Conservation (phyloP, 805 yeast genomes). For the Scheffersomyces amazonensis region DNA sequence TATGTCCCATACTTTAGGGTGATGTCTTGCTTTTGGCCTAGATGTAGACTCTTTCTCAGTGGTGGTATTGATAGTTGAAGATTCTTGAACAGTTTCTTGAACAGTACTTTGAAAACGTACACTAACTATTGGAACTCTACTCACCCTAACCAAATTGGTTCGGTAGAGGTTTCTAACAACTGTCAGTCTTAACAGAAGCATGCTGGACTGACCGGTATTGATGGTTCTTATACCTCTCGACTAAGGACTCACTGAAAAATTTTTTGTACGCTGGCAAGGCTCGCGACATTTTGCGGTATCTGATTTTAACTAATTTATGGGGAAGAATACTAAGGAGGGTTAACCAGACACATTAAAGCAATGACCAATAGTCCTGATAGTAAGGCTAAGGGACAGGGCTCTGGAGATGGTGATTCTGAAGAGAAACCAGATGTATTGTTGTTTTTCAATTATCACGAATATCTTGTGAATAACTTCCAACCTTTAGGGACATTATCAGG, state of each 20-base stretch:
- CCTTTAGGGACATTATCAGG: neutral
- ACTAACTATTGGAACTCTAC: neutral
- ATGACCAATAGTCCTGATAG: neutral
- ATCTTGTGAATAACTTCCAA: constrained; percentile 17
- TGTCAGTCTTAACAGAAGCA: constrained; percentile 17
- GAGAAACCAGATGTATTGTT: constrained; percentile 7
- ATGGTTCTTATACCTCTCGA: too few relatives aligned
- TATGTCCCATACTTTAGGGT: constrained; percentile 31
- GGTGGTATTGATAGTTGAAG: neutral
- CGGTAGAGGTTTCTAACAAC: constrained; percentile 6
- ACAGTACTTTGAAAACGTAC: too few relatives aligned
- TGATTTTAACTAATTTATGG: too few relatives aligned
- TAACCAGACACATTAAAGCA: neutral
- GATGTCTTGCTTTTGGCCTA: neutral
- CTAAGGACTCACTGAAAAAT: too few relatives aligned
- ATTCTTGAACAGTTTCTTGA: too few relatives aligned
- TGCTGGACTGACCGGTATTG: too few relatives aligned
- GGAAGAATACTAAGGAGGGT: too few relatives aligned
- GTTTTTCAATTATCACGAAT: constrained; percentile 73
- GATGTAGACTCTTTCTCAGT: neutral
- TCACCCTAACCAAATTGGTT: neutral
- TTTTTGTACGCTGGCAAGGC: too few relatives aligned
- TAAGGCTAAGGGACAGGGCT: neutral
- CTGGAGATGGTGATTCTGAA: neutral
- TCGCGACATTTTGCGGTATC: too few relatives aligned